These are phyloP conservation scores for Exserohilum turcica DNA, from an alignment of 2,329 filamentous ascomycete genomes.

Conservation along the genomic window DNA sequence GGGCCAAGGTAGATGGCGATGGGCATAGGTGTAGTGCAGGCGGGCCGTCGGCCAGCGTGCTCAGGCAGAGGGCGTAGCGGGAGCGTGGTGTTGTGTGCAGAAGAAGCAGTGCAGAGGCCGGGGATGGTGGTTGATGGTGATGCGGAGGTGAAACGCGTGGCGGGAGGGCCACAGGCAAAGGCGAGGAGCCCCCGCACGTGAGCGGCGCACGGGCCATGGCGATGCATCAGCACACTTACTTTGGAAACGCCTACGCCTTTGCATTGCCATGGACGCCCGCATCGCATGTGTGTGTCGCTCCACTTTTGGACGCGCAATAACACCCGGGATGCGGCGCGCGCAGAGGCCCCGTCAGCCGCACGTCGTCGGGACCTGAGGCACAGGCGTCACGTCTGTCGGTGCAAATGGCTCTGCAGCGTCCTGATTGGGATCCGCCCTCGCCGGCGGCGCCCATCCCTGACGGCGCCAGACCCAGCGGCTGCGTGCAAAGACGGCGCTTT, in stretches of 20 bases:
- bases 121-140: neutral
- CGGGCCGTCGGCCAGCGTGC: neutral
- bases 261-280: too few relatives aligned
- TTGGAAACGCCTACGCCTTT: slow-evolving; percentile 6
- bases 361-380: neutral
- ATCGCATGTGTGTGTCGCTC: neutral
- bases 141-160: too few relatives aligned
- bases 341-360: neutral
- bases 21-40: neutral
- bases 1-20: too few relatives aligned
- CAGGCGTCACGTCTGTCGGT: too few relatives aligned
- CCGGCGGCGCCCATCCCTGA: neutral
- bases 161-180: too few relatives aligned
- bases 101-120: neutral
- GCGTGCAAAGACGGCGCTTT: slow-evolving; percentile 7
- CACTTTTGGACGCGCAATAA: slow-evolving; percentile 17
- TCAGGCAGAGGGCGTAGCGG: neutral
- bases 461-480: neutral
- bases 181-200: neutral
- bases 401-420: neutral
- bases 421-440: slow-evolving; percentile 8
- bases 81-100: too few relatives aligned
- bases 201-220: neutral
- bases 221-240: slow-evolving; percentile 4
- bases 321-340: neutral